Conservation (phyloP, 2,329 filamentous ascomycete genomes). For the Dactylellina parvicollis region DNA sequence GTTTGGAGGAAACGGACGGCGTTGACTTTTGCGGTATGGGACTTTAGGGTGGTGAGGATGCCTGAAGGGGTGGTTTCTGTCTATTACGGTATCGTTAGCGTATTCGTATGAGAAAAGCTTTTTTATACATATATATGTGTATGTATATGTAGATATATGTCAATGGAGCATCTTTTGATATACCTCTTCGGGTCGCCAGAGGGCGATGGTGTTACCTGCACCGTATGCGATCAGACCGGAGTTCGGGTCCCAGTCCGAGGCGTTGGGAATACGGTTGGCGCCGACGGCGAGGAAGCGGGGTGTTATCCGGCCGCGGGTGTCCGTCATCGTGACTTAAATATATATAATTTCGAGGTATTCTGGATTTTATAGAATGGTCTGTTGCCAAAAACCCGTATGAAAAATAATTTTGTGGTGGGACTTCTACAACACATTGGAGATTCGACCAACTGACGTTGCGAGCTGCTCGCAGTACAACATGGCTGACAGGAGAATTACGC, state of each 20-base stretch:
- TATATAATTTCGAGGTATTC: slow-evolving; percentile 3
- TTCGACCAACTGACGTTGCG: too few species aligned
- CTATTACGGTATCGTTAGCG: slow-evolving; percentile 58
- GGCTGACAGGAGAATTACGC: background rate
- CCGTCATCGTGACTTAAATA: slow-evolving; percentile 36
- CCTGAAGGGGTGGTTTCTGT: slow-evolving; percentile 67
- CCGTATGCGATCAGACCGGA: slow-evolving; percentile 84
- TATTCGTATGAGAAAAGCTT: slow-evolving; percentile 16
- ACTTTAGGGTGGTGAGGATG: slow-evolving; percentile 73
- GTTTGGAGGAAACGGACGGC: slow-evolving; percentile 79
- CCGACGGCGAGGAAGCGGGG: slow-evolving; percentile 72
- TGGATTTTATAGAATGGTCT: background rate
- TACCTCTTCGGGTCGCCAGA: slow-evolving; percentile 81
- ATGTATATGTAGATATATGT: too few species aligned
- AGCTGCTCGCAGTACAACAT: too few species aligned
- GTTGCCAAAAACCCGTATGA: background rate
- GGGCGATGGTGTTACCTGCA: slow-evolving; percentile 83
- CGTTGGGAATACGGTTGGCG: slow-evolving; percentile 87
- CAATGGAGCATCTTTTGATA: slow-evolving; percentile 59
- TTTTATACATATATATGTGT: too few species aligned
- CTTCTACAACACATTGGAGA: slow-evolving; percentile 4
- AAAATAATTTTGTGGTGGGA: background rate
- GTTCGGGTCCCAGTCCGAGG: slow-evolving; percentile 82
- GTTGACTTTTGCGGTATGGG: slow-evolving; percentile 83
- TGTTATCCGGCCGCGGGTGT: slow-evolving; percentile 48